phyloP scores from a whole-genome alignment of 129 eudicot species.

The Flaveria ramosissima region DNA sequence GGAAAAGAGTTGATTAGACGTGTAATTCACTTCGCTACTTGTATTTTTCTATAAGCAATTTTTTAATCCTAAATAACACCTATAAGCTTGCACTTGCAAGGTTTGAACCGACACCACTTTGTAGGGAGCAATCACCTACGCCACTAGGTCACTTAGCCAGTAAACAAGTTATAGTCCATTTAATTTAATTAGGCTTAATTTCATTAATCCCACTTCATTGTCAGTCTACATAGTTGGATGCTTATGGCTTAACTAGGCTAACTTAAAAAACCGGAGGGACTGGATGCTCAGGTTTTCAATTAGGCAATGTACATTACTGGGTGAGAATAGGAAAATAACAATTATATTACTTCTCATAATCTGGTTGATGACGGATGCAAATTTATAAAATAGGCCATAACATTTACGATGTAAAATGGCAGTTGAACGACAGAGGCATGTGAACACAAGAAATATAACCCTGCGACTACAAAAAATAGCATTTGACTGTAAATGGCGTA shows the following conservation, averaged over 20 bases:
- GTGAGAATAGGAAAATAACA: neutral
- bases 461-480: neutral
- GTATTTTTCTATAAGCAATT: no score
- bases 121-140: no score
- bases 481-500: slow-evolving; percentile 35
- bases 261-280: neutral
- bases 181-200: neutral
- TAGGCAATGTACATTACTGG: slow-evolving; percentile 2
- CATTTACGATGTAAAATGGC: slow-evolving; percentile 1
- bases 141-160: neutral
- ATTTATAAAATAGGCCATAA: neutral
- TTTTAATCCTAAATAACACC: no score
- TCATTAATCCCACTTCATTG: slow-evolving; percentile 1
- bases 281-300: neutral
- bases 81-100: no score
- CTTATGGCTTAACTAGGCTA: neutral
- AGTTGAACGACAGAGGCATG: neutral
- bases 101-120: no score
- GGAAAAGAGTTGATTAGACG: neutral
- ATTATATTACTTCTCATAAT: neutral
- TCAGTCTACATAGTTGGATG: neutral
- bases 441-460: neutral
- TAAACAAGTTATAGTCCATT: neutral
- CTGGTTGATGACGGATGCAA: neutral
- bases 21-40: neutral